Evolutionary conservation across 306 rosid genomes (phyloP).

Genomic region (Quercus alba): DNA sequence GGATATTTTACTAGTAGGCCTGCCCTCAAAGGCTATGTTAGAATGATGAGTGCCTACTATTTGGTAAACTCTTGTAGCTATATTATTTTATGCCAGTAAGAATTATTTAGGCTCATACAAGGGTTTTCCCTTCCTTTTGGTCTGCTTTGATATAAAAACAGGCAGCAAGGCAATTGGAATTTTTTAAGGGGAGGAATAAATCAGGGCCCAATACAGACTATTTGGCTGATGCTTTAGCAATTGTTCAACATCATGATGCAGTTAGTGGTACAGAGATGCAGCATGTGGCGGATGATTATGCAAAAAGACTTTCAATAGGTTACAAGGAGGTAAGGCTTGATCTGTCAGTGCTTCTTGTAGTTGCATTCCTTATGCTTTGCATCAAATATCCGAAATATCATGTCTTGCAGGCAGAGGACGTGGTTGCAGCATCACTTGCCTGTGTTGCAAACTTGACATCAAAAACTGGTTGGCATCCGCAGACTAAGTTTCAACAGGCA

Average conservation of each 20-base stretch:
- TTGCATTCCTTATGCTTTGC: background rate
- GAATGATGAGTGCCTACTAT: conserved; percentile 68
- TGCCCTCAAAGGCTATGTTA: conserved; percentile 66
- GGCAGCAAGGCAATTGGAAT: conserved; percentile 88
- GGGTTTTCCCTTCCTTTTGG: background rate
- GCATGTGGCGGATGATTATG: conserved; percentile 84
- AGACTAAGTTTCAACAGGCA: conserved; percentile 50
- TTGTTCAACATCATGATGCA: conserved; percentile 90
- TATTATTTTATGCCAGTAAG: background rate
- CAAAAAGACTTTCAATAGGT: conserved; percentile 55
- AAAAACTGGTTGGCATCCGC: conserved; percentile 26
- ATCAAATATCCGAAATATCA: background rate
- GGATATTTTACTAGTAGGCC: conserved; percentile 93
- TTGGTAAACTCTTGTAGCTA: conserved; percentile 36
- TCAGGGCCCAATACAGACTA: conserved; percentile 65
- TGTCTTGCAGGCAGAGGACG: conserved; percentile 38
- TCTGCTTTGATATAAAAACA: conserved; percentile 5
- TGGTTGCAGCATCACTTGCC: conserved; percentile 46
- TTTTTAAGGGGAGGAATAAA: conserved; percentile 54
- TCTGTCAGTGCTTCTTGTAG: background rate
- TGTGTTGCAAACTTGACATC: conserved; percentile 31
- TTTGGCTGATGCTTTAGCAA: conserved; percentile 81
- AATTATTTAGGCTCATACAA: background rate
- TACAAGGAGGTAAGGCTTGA: conserved; percentile 36
- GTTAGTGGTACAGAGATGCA: conserved; percentile 73